phyloP scores from a whole-genome alignment of 371 early-diverging fungal genomes.

The Mucor piriformis region DNA sequence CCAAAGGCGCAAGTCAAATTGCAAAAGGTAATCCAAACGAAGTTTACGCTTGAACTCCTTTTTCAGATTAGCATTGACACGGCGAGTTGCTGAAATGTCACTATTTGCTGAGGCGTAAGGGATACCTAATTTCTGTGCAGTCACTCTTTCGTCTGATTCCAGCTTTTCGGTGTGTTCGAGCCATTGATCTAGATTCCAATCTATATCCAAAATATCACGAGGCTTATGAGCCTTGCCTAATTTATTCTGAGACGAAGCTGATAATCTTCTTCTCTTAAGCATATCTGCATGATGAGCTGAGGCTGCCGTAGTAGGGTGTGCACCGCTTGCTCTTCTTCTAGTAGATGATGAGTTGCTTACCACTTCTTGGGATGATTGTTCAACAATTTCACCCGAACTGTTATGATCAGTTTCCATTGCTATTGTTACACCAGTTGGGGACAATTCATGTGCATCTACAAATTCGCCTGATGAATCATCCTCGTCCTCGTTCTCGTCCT shows the following conservation, averaged over 20 bases:
- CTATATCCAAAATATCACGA: constrained; percentile 41
- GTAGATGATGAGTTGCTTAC: background rate
- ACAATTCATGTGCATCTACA: constrained; percentile 5
- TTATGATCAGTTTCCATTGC: background rate
- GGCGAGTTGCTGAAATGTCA: constrained; percentile 5
- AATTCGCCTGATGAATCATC: background rate
- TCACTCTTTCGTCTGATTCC: constrained; percentile 30
- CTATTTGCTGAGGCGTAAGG: constrained; percentile 6
- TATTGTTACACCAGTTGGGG: background rate
- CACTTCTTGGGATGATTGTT: background rate
- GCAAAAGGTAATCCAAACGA: constrained; percentile 82
- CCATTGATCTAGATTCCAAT: constrained; percentile 42
- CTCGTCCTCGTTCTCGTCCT: background rate
- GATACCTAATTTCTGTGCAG: constrained; percentile 28
- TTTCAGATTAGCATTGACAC: constrained; percentile 23
- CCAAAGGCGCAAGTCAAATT: constrained; percentile 88
- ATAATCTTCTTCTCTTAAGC: constrained; percentile 21
- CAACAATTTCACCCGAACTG: background rate
- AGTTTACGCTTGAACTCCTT: constrained; percentile 52
- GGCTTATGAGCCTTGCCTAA: constrained; percentile 20
- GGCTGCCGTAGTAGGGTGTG: background rate
- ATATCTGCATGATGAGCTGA: constrained; percentile 9
- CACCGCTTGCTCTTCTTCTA: constrained; percentile 16
- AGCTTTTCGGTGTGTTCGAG: constrained; percentile 31
- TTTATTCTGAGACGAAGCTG: constrained; percentile 23